Base-by-base conservation (phyloP, 176 grass and related monocot genomes). In the Oryza punctata region DNA sequence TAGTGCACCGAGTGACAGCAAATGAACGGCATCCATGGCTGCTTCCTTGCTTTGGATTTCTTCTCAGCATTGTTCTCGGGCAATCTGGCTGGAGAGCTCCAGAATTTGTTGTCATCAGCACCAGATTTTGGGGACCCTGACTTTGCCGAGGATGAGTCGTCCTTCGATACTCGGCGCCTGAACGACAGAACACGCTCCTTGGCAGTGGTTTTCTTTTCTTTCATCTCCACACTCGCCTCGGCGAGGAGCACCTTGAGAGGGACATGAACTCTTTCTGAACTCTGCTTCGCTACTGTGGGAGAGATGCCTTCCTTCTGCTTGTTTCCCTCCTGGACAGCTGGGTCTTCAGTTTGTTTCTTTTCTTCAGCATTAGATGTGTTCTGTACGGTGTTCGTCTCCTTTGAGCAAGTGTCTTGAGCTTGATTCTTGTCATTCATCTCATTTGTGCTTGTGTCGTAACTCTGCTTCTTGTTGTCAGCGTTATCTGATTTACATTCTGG, bases 201-300 rank as follows among this genome's bases (percentile, higher is more conserved):
- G 40, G 76, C 41, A 30, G 78, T 87, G 26, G 84, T 79, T 72
- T 76, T 82, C 69, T 88, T 76, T 10, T 84, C 86, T 82, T 91
- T 88, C 23, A 65, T 81, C 86, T 91, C 92, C 30, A 74, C 18
- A 6, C 81, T 91, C 14, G 89, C 92, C 73, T 91, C 84, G 0
- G 86, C 89, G 0, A 94, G 89, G 43, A 94, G 92, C 33, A 86
- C 89, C 84, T 89, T 94, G 81, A 94, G 72, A 3, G 87, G 86
- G 16, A 87, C 86, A 21, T 67, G 81, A 16, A 77, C 21, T 61
- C 87, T 89, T 60, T 29, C 77, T 50, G 92, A 84, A n/a, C 89
- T 89, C 72, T 54, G 18, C 33, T 50, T 73, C 7, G 16, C 28
- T 5, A 29, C 80, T 0, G 69, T 65, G 18, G 66, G 21, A 29